Evolutionary conservation across 2,329 filamentous ascomycete genomes (phyloP).

Genomic region (Cordyceps cateniannulata): DNA sequence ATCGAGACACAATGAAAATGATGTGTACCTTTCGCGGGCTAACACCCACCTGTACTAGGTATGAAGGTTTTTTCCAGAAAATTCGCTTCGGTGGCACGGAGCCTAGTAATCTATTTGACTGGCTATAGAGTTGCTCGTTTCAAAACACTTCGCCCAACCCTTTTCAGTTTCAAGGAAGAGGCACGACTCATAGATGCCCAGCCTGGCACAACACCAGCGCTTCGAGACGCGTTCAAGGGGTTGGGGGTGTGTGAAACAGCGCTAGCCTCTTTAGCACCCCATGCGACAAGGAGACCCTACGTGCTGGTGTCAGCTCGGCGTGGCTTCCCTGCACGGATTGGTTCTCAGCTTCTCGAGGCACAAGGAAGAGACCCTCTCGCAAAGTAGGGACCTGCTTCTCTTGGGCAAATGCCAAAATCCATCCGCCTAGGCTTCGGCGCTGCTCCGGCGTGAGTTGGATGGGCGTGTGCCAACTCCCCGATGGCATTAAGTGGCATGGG

Average conservation of each 20-base stretch:
- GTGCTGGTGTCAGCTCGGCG: conserved; percentile 4
- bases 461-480: background rate
- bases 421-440: conserved; percentile 3
- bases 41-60: background rate
- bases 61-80: background rate
- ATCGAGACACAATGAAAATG: background rate
- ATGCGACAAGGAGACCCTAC: background rate
- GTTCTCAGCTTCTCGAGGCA: background rate
- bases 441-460: conserved; percentile 1
- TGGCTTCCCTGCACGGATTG: background rate
- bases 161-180: background rate
- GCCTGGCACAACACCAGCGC: no score
- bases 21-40: background rate
- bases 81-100: background rate
- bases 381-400: background rate
- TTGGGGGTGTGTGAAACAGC: conserved; percentile 2
- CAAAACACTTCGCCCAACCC: background rate
- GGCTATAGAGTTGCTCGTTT: background rate
- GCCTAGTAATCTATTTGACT: background rate
- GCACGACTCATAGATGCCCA: background rate
- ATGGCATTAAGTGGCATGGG: background rate
- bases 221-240: background rate
- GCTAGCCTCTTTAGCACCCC: background rate
- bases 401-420: background rate
- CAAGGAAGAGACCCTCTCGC: background rate